Evolutionary conservation across 108 stramenopile genomes (phyloP).

Genomic region (Skeletonema grethae): DNA sequence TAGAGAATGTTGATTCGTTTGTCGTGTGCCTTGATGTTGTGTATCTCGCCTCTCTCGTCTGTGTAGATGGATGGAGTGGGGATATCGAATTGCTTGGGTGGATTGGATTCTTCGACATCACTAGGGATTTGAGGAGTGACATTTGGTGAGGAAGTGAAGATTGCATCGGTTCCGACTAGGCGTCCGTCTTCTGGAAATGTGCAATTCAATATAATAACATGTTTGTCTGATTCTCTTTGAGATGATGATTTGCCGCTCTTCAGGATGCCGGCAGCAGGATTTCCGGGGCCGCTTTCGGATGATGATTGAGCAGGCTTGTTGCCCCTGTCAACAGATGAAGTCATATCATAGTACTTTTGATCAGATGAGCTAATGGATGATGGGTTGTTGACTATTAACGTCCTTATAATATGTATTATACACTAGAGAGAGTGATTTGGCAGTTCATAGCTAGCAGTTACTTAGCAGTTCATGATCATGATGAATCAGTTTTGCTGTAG

Average conservation of each 20-base stretch:
- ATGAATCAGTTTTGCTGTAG: too few species aligned
- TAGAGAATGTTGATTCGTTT: conserved; percentile 57
- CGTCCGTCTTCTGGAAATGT: conserved; percentile 23
- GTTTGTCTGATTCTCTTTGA: not conserved
- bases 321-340: too few species aligned
- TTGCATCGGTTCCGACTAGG: conserved; percentile 34
- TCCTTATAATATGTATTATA: too few species aligned
- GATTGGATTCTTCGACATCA: not conserved
- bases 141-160: conserved; percentile 25
- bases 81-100: conserved; percentile 13
- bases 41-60: conserved; percentile 64
- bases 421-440: too few species aligned
- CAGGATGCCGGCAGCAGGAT: not conserved
- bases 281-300: too few species aligned
- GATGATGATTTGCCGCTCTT: too few species aligned
- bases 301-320: too few species aligned
- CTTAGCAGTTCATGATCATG: too few species aligned
- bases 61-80: conserved; percentile 33
- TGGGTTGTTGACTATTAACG: not conserved
- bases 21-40: conserved; percentile 46
- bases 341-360: too few species aligned
- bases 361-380: not conserved
- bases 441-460: too few species aligned
- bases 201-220: not conserved
- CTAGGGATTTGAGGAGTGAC: conserved; percentile 12